phyloP scores from a whole-genome alignment of 768 basidiomycete genomes.

The Saitozyma podzolica region DNA sequence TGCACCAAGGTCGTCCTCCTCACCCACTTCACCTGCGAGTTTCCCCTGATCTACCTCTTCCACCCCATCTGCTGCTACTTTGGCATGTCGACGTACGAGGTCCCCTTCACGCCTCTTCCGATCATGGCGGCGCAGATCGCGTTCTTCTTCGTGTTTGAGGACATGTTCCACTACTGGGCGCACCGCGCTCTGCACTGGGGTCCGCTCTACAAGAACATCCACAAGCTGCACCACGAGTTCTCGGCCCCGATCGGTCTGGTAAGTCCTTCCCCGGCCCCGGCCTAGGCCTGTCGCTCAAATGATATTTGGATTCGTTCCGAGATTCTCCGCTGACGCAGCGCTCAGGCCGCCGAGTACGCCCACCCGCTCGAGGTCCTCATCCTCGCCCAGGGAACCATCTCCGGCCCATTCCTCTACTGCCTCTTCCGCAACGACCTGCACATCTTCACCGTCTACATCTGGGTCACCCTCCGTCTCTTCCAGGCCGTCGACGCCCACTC shows the following conservation, averaged over 20 bases:
- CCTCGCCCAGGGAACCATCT: constrained; percentile 86
- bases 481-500: constrained; percentile 97
- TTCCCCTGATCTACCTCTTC: constrained; percentile 87
- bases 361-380: constrained; percentile 96
- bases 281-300: not conserved
- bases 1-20: constrained; percentile 92
- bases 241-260: constrained; percentile 93
- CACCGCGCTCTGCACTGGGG: constrained; percentile 82
- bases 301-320: not conserved
- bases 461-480: constrained; percentile 91
- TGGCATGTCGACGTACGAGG: constrained; percentile 88
- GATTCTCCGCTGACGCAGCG: constrained; percentile 38
- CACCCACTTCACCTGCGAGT: constrained; percentile 92
- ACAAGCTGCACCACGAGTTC: constrained; percentile 97
- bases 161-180: constrained; percentile 92
- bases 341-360: constrained; percentile 77
- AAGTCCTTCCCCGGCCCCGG: constrained; percentile 14
- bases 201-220: constrained; percentile 80
- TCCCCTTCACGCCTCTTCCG: constrained; percentile 77
- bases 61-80: constrained; percentile 83
- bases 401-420: constrained; percentile 83
- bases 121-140: constrained; percentile 74
- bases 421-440: constrained; percentile 73
- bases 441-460: constrained; percentile 87
- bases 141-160: constrained; percentile 93